Conservation (phyloP, 2,329 filamentous ascomycete species). For the Colletotrichum gigasporum region DNA sequence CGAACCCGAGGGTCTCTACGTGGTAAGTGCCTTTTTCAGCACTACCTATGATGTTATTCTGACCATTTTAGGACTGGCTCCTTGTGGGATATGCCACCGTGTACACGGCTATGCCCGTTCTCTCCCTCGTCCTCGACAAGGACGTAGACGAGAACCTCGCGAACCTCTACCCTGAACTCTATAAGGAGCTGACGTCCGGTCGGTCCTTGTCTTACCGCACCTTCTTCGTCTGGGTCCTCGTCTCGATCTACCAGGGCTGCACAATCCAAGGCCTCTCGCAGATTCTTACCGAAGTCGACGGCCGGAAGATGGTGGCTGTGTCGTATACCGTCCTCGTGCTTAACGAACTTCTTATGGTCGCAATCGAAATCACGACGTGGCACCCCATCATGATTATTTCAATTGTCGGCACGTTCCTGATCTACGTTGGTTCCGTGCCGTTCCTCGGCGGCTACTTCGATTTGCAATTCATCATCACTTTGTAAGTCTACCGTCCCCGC, state of each 20-base stretch:
- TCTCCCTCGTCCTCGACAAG: constrained; percentile 92
- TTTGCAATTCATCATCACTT: constrained; percentile 77
- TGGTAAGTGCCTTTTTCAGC: constrained; percentile 50
- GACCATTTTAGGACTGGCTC: constrained; percentile 77
- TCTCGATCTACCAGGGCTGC: constrained; percentile 93
- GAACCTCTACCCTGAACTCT: constrained; percentile 95
- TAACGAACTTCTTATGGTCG: constrained; percentile 97
- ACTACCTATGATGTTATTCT: constrained; percentile 24
- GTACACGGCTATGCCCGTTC: constrained; percentile 93
- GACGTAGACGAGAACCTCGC: constrained; percentile 95
- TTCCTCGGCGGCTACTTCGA: constrained; percentile 94
- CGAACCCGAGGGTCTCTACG: constrained; percentile 93
- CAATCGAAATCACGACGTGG: constrained; percentile 96
- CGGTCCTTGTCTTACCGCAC: constrained; percentile 89
- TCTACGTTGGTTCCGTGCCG: constrained; percentile 86
- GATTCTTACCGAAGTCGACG: constrained; percentile 81
- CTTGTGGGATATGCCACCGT: constrained; percentile 96
- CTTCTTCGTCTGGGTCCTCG: constrained; percentile 96
- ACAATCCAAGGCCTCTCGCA: constrained; percentile 96
- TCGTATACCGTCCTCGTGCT: constrained; percentile 91
- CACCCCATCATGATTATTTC: constrained; percentile 90
- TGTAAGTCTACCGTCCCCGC: constrained; percentile 55
- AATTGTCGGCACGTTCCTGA: constrained; percentile 81
- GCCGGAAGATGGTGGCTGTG: constrained; percentile 83
- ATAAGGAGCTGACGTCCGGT: constrained; percentile 94